Percentiles rank a stretch among this genome's conserved stretches.
These are phyloP conservation scores for Globisporangium canariense DNA, from an alignment of 352 stramenopile genomes.

Conservation along the genomic window DNA sequence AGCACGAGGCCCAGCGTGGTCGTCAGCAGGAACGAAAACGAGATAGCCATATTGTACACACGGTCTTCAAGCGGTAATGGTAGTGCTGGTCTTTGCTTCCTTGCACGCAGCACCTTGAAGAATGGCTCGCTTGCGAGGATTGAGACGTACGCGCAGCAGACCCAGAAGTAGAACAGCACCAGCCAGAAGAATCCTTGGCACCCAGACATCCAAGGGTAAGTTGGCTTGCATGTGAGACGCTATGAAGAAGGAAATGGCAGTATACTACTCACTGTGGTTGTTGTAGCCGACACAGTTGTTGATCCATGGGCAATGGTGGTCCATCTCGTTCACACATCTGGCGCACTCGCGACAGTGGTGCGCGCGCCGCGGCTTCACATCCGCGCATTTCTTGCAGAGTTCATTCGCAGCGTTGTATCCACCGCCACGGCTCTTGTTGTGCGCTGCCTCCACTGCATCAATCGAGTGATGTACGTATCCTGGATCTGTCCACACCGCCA, in stretches of 20 bases:
- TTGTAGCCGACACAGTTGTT: slow-evolving; percentile 97
- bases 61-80: slow-evolving; percentile 13
- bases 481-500: slow-evolving; percentile 38
- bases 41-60: slow-evolving; percentile 26
- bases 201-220: neutral
- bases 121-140: slow-evolving; percentile 32
- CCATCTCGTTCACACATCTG: slow-evolving; percentile 94
- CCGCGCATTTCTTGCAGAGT: slow-evolving; percentile 23
- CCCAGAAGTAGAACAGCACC: slow-evolving; percentile 46
- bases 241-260: neutral
- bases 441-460: neutral
- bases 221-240: neutral
- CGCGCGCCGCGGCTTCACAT: slow-evolving; percentile 29
- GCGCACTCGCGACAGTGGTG: slow-evolving; percentile 83
- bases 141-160: slow-evolving; percentile 40
- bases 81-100: slow-evolving; percentile 12
- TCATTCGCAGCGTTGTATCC: neutral
- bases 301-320: slow-evolving; percentile 97
- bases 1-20: slow-evolving; percentile 30
- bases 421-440: neutral
- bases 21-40: slow-evolving; percentile 39
- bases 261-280: slow-evolving; percentile 84
- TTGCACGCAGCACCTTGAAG: slow-evolving; percentile 11
- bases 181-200: slow-evolving; percentile 42
- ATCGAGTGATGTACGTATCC: slow-evolving; percentile 21